These are phyloP conservation scores for Tricholoma terreum DNA, from an alignment of 768 basidiomycete species.

Conservation along the genomic window DNA sequence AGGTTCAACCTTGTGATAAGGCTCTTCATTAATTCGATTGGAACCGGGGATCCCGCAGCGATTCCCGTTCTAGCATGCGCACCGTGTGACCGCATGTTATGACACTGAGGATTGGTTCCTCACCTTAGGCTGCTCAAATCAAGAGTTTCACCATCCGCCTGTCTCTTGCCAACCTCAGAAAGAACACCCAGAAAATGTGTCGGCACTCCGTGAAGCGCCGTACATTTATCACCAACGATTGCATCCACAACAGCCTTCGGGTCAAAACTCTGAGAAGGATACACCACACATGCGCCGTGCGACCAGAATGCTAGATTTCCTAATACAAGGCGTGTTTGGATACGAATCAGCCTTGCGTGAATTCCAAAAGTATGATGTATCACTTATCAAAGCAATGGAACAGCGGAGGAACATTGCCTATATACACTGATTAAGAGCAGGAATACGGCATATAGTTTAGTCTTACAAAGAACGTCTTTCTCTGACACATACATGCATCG, in stretches of 20 bases:
- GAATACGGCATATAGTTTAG: not conserved
- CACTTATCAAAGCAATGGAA: slow-evolving; percentile 91
- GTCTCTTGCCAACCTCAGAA: slow-evolving; percentile 58
- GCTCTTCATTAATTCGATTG: slow-evolving; percentile 75
- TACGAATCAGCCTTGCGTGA: slow-evolving; percentile 3
- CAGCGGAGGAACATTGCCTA: slow-evolving; percentile 80
- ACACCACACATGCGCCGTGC: slow-evolving; percentile 71
- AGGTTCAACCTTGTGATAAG: slow-evolving; percentile 68
- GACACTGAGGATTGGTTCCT: slow-evolving; percentile 7
- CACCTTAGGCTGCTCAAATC: slow-evolving; percentile 58
- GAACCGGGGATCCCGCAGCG: slow-evolving; percentile 75
- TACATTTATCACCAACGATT: slow-evolving; percentile 65
- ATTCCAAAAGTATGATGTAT: slow-evolving; percentile 7
- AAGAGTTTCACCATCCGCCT: slow-evolving; percentile 39
- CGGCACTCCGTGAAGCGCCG: slow-evolving; percentile 80
- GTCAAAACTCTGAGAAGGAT: slow-evolving; percentile 64
- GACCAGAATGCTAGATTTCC: slow-evolving; percentile 80
- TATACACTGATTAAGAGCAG: slow-evolving; percentile 2
- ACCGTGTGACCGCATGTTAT: not conserved
- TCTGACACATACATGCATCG: slow-evolving; percentile 67
- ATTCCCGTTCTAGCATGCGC: slow-evolving; percentile 63
- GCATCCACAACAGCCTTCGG: slow-evolving; percentile 69
- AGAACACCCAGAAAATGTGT: slow-evolving; percentile 81
- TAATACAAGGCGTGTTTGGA: slow-evolving; percentile 62
- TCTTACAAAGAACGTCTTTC: slow-evolving; percentile 66